These are phyloP conservation scores for Grigorovia transvaalensis DNA, from an alignment of 805 yeast species.

Conservation along the genomic window DNA sequence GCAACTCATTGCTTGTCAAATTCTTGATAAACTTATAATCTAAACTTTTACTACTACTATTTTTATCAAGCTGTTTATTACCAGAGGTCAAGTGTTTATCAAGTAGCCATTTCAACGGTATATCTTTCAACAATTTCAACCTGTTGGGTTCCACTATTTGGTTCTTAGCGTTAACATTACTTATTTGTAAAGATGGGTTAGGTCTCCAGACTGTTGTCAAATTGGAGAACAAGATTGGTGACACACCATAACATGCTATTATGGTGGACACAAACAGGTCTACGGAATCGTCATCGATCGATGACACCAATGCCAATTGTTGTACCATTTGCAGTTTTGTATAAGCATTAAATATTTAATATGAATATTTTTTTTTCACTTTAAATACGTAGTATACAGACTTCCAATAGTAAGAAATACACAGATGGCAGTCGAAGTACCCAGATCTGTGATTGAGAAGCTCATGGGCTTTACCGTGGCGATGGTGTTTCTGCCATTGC, in stretches of 20 bases:
- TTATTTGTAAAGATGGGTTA: constrained; percentile 18
- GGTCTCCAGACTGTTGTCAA: constrained; percentile 23
- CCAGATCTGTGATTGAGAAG: constrained; percentile 48
- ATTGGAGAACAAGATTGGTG: constrained; percentile 22
- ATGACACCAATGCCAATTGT: constrained; percentile 22
- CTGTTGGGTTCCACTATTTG: constrained; percentile 26
- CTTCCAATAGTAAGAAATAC: too few species aligned
- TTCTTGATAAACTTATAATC: constrained; percentile 15
- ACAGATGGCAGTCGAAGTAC: constrained; percentile 34
- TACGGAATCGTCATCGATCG: constrained; percentile 22
- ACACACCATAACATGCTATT: constrained; percentile 21
- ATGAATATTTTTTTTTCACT: background rate
- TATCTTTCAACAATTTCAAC: constrained; percentile 17
- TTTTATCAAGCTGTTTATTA: background rate
- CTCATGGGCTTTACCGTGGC: constrained; percentile 65
- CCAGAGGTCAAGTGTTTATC: background rate
- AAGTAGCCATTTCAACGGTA: constrained; percentile 13
- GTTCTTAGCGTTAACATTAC: constrained; percentile 19
- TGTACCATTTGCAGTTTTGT: constrained; percentile 19
- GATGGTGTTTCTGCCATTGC: constrained; percentile 60
- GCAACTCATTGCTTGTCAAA: constrained; percentile 8
- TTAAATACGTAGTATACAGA: too few species aligned
- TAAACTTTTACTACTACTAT: background rate
- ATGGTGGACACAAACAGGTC: constrained; percentile 23
- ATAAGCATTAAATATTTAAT: too few species aligned